Base-by-base conservation (phyloP, 2,329 filamentous ascomycete genomes). In the Ascochyta koolunga region DNA sequence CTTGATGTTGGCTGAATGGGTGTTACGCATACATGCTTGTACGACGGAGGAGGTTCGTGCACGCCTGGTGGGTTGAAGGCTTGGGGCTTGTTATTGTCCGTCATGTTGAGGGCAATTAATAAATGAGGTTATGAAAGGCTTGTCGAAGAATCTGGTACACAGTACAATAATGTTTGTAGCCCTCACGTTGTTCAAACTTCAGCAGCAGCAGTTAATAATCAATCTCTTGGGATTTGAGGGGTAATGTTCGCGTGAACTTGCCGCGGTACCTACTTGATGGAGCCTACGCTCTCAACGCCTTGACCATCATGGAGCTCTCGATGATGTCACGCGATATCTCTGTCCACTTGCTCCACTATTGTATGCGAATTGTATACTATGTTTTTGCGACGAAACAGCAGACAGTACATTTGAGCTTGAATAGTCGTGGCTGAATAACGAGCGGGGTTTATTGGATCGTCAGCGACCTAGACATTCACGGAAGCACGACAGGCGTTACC, bases 1-100 rank as follows among this genome's bases (percentile, higher is more conserved):
- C 61, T 64, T 11, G 64, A 68, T 11, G 63, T 65, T 39, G 66
- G 64, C 3, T 68, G 39, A 22, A 73, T 56, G 15, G 69, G 69
- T 4, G 70, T 72, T 36, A 69, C 44, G 60, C 62, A 67, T 41
- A 67, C 59, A 56, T 72, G 69, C n/a, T 52, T 50, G 50, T 73
- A 73, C 27, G 65, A 68, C 41, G 69, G 63, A 11, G 68, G 65
- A 21, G 69, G 68, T 10, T 45, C 47, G 10, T 65, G 59, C 16
- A 72, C 66, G 10, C 37, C 54, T 3, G 66, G 50, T 1, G 68
- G 69, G n/a, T 72, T 72, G 56, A 67, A 70, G 15, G 68, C 59
- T 31, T 63, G 55, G 7, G 70, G 69, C 54, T 71, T 71, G 48
- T 61, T 64, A 15, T 52, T 35, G 40, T 52, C 27, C 21, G 58